Conservation (phyloP, 2,329 filamentous ascomycete species). For the Penicillium corylophilum region DNA sequence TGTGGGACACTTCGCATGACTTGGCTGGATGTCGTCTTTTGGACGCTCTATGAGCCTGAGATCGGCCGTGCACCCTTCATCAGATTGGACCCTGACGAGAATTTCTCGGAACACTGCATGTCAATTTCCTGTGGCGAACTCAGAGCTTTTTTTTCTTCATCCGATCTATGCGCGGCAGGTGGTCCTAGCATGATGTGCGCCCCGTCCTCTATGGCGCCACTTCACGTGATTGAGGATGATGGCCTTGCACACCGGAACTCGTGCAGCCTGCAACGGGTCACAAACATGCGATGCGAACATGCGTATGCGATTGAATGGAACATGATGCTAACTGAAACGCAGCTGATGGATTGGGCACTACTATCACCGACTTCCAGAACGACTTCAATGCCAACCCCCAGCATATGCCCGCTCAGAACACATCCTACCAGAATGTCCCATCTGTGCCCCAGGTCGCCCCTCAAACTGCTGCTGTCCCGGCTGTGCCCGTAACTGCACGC, state of each 20-base stretch:
- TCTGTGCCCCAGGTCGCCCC: slow-evolving; percentile 19
- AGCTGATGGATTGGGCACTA: slow-evolving; percentile 34
- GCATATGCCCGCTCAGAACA: slow-evolving; percentile 25
- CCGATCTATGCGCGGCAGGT: slow-evolving; percentile 12
- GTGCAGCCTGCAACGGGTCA: slow-evolving; percentile 10
- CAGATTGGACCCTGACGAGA: slow-evolving; percentile 10
- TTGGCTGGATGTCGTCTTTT: slow-evolving; percentile 18
- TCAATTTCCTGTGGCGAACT: slow-evolving; percentile 9
- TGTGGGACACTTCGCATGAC: slow-evolving; percentile 1
- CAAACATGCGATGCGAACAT: slow-evolving; percentile 9
- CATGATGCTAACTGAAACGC: slow-evolving; percentile 16
- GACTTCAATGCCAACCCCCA: slow-evolving; percentile 30
- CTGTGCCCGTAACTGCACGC: slow-evolving; percentile 9
- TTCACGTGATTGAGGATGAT: slow-evolving; percentile 31
- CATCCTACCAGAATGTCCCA: slow-evolving; percentile 22
- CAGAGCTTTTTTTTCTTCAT: slow-evolving; percentile 4
- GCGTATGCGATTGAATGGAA: slow-evolving; percentile 4
- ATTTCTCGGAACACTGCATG: slow-evolving; percentile 13
- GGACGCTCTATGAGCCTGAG: slow-evolving; percentile 9
- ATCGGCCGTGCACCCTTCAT: not conserved
- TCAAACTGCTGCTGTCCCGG: slow-evolving; percentile 20
- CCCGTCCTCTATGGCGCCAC: slow-evolving; percentile 33
- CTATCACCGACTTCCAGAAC: slow-evolving; percentile 32
- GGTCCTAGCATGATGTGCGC: slow-evolving; percentile 23
- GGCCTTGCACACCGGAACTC: not conserved